Evolutionary conservation across 2,329 filamentous ascomycete species (phyloP), one percentile per base, ranked within the genome.

Genomic region (Pseudogymnoascus sp.): DNA sequence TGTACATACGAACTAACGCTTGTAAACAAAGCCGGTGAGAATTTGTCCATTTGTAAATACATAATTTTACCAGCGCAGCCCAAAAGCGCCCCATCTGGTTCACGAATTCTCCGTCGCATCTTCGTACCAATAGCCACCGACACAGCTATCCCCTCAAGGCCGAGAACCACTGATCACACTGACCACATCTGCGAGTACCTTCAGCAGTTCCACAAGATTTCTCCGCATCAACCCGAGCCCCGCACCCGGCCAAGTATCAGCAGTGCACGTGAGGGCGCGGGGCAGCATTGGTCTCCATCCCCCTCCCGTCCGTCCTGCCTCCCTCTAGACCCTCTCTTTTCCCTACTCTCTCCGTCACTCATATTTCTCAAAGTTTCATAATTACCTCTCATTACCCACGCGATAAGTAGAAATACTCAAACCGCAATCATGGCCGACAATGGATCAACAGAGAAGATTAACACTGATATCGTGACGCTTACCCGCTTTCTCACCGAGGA

Each of bases 401-500:
- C 34, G 38, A 60, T 12, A 40, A 42, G 23, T 60, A 23, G 59
- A 60, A 40, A 60, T 60, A 60, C 59, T 16, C 50, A 60, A 16
- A 60, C 59, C 59, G 59, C 36, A 60, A 60, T n/a, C 31, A 60
- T 60, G 59, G 59, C 59, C 3, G 36, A 38, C 34, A 60, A 42
- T 50, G 60, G 59, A 50, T 34, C 61, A 70, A 81, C 82, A 70
- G 91, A 96, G 80, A 88, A 89, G 76, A 87, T 99, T 80, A 97
- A 97, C 82, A 96, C 91, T 67, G 86, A 97, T 77, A 97, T 99
- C 74, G 84, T 97, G 74, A 97, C 95, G 63, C 86, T 99, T 71
- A 97, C 95, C 44, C 86, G 95, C 66, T 96, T 95, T 82, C 84
- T 99, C 71, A 97, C 92, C 31, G 95, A 99, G 81, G 93, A 97